Evolutionary conservation across 140 eudicot species (phyloP).

Genomic region (Flaveria floridana): DNA sequence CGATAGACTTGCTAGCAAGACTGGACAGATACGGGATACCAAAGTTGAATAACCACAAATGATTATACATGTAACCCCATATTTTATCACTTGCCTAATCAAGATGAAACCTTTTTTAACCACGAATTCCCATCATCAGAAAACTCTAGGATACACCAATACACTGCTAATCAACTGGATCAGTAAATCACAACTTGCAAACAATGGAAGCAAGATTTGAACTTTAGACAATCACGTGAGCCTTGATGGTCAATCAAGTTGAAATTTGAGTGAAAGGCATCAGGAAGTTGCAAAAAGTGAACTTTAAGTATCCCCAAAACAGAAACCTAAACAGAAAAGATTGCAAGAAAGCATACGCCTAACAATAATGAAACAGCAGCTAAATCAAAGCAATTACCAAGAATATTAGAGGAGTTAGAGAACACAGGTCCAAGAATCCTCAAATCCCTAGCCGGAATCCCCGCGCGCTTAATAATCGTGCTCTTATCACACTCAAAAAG

Average conservation of each 20-base stretch:
- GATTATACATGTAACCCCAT: neutral
- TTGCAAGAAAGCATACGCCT: neutral
- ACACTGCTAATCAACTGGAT: too few relatives aligned
- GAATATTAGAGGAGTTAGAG: constrained; percentile 89
- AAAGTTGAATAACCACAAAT: too few relatives aligned
- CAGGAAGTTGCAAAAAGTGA: neutral
- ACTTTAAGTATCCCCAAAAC: constrained; percentile 4
- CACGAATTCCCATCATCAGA: too few relatives aligned
- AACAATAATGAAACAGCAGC: neutral
- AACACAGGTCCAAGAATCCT: constrained; percentile 92
- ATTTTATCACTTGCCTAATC: neutral
- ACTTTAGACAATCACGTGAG: too few relatives aligned
- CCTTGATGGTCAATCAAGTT: too few relatives aligned
- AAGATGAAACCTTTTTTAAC: neutral
- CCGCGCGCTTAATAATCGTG: constrained; percentile 66
- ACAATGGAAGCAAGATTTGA: too few relatives aligned
- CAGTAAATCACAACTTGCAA: too few relatives aligned
- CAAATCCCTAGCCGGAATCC: constrained; percentile 94
- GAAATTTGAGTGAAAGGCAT: neutral
- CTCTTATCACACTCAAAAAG: constrained; percentile 83
- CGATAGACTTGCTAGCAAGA: neutral
- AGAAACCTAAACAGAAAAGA: neutral
- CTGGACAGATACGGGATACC: neutral
- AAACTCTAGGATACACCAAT: too few relatives aligned
- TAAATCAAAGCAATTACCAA: constrained; percentile 46